These are phyloP conservation scores for Diplogelasinospora grovesii DNA, from an alignment of 495 filamentous ascomycete species.

Conservation along the genomic window DNA sequence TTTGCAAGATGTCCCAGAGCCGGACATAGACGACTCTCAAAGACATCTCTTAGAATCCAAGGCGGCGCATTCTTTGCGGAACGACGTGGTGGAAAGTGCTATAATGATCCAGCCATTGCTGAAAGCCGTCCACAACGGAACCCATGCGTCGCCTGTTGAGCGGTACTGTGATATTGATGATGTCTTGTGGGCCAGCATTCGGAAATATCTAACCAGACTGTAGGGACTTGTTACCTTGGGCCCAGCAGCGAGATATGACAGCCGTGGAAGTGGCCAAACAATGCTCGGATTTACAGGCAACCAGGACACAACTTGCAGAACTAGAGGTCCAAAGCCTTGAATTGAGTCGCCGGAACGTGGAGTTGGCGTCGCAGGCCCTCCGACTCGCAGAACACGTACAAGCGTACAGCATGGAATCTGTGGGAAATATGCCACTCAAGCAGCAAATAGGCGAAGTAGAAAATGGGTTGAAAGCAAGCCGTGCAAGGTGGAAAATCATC, in stretches of 20 bases:
- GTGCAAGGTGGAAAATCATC: constrained; percentile 62
- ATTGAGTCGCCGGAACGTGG: constrained; percentile 52
- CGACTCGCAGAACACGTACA: constrained; percentile 52
- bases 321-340: constrained; percentile 51
- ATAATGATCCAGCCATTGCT: constrained; percentile 66
- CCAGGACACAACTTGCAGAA: constrained; percentile 42
- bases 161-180: too few species aligned
- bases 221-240: constrained; percentile 58
- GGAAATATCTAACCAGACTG: constrained; percentile 1
- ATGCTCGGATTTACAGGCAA: constrained; percentile 41
- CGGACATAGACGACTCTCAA: constrained; percentile 49
- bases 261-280: constrained; percentile 54
- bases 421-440: constrained; percentile 44
- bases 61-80: constrained; percentile 58
- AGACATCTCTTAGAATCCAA: constrained; percentile 61
- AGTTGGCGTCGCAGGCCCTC: constrained; percentile 53
- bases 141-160: constrained; percentile 57
- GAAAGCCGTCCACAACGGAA: constrained; percentile 67
- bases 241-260: constrained; percentile 61
- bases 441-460: constrained; percentile 50
- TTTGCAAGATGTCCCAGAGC: not conserved
- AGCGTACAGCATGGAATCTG: constrained; percentile 36
- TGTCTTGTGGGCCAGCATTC: constrained; percentile 1
- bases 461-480: constrained; percentile 46
- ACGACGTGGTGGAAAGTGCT: constrained; percentile 58